Evolutionary conservation across 1,284 basidiomycete genomes (phyloP).

Genomic region (Cryptococcus neoformans): DNA sequence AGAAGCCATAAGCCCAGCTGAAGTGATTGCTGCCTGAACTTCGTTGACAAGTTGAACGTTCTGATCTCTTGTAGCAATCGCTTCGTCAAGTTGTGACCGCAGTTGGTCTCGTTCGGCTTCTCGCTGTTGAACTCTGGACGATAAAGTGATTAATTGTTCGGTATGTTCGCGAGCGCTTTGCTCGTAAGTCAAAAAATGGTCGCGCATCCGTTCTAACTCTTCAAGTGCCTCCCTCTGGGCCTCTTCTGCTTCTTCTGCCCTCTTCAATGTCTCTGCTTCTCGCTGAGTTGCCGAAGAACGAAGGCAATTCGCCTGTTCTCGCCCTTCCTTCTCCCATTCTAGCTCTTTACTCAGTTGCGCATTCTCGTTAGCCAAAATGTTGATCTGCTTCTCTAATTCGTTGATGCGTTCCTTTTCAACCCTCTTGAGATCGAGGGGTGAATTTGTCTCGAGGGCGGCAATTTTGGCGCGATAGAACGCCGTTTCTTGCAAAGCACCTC

Average conservation of each 20-base stretch:
- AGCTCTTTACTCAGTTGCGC: slow-evolving; percentile 59
- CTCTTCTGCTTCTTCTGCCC: slow-evolving; percentile 79
- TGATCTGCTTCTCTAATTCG: slow-evolving; percentile 77
- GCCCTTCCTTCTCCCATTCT: slow-evolving; percentile 66
- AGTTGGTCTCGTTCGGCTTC: slow-evolving; percentile 72
- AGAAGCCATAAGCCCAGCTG: slow-evolving; percentile 61
- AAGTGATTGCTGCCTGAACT: slow-evolving; percentile 70
- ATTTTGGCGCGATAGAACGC: slow-evolving; percentile 96
- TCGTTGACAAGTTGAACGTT: slow-evolving; percentile 85
- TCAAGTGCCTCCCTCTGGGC: slow-evolving; percentile 67
- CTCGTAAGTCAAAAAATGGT: slow-evolving; percentile 63
- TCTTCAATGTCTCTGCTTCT: slow-evolving; percentile 72
- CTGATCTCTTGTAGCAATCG: slow-evolving; percentile 67
- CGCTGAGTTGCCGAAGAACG: slow-evolving; percentile 76
- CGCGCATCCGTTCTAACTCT: slow-evolving; percentile 71
- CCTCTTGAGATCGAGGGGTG: slow-evolving; percentile 62
- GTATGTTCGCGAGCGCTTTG: slow-evolving; percentile 70
- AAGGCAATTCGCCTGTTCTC: slow-evolving; percentile 67
- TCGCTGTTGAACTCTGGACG: slow-evolving; percentile 70
- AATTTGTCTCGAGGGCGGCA: slow-evolving; percentile 73
- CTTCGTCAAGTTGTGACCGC: slow-evolving; percentile 67
- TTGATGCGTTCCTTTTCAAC: slow-evolving; percentile 76
- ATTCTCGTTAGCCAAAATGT: slow-evolving; percentile 64
- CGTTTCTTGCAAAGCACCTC: slow-evolving; percentile 86
- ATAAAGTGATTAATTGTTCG: slow-evolving; percentile 70